Percentiles rank a stretch among this genome's conserved stretches.
Conservation (phyloP, 768 basidiomycete genomes). For the Boletus subcaerulescens region DNA sequence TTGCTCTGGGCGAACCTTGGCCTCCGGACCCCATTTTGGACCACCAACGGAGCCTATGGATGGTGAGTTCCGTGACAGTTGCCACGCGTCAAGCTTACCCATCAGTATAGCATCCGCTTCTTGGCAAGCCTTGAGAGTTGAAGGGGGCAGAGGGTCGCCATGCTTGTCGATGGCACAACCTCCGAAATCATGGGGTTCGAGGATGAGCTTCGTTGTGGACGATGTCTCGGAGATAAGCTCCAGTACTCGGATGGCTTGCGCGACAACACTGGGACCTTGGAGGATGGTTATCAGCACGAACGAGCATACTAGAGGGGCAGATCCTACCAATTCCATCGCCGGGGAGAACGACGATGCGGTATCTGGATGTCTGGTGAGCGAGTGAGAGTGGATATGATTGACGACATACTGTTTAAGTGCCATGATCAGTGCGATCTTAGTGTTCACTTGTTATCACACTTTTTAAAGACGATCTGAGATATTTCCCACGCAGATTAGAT, state of each 20-base stretch:
- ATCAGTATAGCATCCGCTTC: conserved; percentile 94
- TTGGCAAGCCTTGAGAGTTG: conserved; percentile 85
- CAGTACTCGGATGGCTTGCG: conserved; percentile 81
- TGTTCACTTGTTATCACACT: too few relatives aligned
- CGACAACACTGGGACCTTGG: conserved; percentile 86
- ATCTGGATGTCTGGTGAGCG: conserved; percentile 43
- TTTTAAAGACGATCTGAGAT: too few relatives aligned
- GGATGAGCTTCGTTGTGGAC: conserved; percentile 63
- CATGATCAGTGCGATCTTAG: conserved; percentile 27
- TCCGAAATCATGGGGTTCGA: conserved; percentile 81
- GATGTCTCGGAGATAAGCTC: conserved; percentile 63
- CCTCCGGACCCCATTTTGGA: conserved; percentile 96
- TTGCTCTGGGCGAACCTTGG: conserved; percentile 87
- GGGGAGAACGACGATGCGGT: conserved; percentile 84
- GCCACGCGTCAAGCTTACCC: conserved; percentile 52
- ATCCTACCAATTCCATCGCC: conserved; percentile 93
- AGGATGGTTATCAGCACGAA: not conserved
- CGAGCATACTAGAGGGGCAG: not conserved
- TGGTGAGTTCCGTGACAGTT: not conserved
- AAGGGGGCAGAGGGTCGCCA: conserved; percentile 81
- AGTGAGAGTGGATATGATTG: conserved; percentile 10
- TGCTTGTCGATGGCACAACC: conserved; percentile 88
- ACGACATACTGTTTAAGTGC: conserved; percentile 42
- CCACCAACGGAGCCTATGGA: conserved; percentile 90
- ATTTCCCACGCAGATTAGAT: conserved; percentile 14